phyloP scores from a whole-genome alignment of 805 yeast species.

The Wickerhamiella sergipiensis region DNA sequence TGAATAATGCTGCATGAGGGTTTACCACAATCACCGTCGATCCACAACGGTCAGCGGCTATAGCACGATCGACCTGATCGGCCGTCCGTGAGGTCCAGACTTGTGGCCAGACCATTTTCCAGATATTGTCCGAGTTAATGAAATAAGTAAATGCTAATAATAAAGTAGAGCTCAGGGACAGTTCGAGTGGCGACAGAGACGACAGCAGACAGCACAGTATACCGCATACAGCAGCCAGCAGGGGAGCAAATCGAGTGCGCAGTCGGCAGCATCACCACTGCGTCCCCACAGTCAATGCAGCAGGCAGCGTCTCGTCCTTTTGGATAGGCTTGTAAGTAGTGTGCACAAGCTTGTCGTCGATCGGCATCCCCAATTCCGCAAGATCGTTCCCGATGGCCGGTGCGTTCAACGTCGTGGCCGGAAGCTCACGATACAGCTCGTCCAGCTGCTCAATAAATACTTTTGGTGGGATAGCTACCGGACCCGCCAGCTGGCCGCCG shows the following conservation, averaged over 20 bases:
- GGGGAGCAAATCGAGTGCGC: no score
- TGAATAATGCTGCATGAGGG: neutral
- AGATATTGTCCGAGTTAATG: no score
- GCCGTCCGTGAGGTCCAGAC: no score
- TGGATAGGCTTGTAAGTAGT: constrained; percentile 14
- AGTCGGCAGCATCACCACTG: no score
- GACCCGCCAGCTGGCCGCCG: constrained; percentile 68
- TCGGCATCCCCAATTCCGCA: constrained; percentile 3
- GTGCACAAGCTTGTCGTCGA: constrained; percentile 5
- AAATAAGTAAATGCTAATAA: no score
- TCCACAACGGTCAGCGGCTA: neutral
- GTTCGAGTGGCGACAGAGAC: no score
- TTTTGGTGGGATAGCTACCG: constrained; percentile 19
- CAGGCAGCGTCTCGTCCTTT: constrained; percentile 11
- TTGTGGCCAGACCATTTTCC: no score
- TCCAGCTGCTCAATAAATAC: constrained; percentile 24
- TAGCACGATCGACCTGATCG: no score
- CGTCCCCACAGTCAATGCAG: constrained; percentile 17
- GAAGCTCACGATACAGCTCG: constrained; percentile 25
- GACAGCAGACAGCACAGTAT: no score
- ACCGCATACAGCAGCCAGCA: no score
- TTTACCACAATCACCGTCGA: neutral
- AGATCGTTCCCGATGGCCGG: constrained; percentile 5
- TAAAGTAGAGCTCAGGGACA: no score
- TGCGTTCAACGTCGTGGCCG: constrained; percentile 4